Conservation (phyloP, 805 yeast species). For the Aciculoconidium aculeatum region DNA sequence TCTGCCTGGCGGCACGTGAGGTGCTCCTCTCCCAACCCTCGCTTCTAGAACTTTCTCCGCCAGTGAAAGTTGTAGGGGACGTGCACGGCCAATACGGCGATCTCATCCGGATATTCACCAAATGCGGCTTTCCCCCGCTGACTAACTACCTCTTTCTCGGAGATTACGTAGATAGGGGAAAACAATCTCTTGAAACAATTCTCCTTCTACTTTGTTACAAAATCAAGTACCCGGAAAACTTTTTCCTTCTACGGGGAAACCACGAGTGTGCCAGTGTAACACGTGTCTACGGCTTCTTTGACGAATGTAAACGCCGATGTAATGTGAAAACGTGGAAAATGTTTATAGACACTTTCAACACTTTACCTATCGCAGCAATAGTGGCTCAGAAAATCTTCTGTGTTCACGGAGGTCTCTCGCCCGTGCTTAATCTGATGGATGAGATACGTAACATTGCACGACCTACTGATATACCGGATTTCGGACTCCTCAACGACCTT, state of each 20-base stretch:
- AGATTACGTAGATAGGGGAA: slow-evolving; percentile 97
- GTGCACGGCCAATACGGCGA: slow-evolving; percentile 97
- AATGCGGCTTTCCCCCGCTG: slow-evolving; percentile 95
- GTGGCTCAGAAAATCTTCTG: slow-evolving; percentile 94
- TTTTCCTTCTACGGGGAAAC: slow-evolving; percentile 87
- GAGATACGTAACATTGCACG: slow-evolving; percentile 70
- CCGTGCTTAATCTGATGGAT: slow-evolving; percentile 66
- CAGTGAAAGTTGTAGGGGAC: slow-evolving; percentile 86
- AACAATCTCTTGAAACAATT: slow-evolving; percentile 91
- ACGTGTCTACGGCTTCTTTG: slow-evolving; percentile 94
- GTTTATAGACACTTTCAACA: slow-evolving; percentile 91
- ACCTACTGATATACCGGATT: slow-evolving; percentile 85
- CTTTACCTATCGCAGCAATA: slow-evolving; percentile 91
- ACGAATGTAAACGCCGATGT: slow-evolving; percentile 93
- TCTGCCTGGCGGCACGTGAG: slow-evolving; percentile 85
- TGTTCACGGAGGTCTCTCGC: slow-evolving; percentile 81
- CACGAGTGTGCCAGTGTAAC: slow-evolving; percentile 98
- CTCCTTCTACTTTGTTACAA: slow-evolving; percentile 83
- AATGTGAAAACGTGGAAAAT: slow-evolving; percentile 90
- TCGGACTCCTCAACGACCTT: slow-evolving; percentile 69
- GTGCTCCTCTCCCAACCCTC: slow-evolving; percentile 88
- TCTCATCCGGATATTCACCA: slow-evolving; percentile 81
- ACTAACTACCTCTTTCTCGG: slow-evolving; percentile 90
- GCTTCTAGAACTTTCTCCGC: slow-evolving; percentile 76
- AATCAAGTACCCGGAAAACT: slow-evolving; percentile 94